A percentile compares a stretch with the other conserved stretches of the same genome.
phyloP scores from a whole-genome alignment of 306 rosid genomes.

The Castanopsis chinensis region DNA sequence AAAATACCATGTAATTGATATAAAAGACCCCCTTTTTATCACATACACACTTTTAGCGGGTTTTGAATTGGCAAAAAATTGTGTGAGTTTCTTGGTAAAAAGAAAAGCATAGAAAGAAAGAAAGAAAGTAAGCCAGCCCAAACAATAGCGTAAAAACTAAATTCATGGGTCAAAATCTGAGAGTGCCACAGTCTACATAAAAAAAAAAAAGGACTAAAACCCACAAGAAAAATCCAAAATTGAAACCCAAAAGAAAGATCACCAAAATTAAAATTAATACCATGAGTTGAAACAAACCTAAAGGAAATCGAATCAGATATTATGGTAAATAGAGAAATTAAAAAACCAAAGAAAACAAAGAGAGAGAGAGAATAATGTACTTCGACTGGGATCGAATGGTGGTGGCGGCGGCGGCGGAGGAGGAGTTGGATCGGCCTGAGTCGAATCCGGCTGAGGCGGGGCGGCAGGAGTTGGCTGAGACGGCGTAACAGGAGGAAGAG shows the following conservation, averaged over 20 bases:
- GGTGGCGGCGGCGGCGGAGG: constrained; percentile 29
- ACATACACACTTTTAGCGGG: no score
- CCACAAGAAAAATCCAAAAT: not conserved
- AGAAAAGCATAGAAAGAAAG: not conserved
- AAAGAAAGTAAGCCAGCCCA: not conserved
- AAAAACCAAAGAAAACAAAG: no score
- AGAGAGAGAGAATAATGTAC: constrained; percentile 21
- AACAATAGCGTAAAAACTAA: not conserved
- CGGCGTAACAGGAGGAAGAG: constrained; percentile 1
- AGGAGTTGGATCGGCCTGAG: not conserved
- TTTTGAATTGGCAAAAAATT: no score
- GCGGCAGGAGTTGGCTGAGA: not conserved
- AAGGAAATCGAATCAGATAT: not conserved
- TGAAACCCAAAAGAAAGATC: constrained; percentile 2
- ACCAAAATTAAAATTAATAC: no score
- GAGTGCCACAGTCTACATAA: not conserved
- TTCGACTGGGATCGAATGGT: constrained; percentile 65
- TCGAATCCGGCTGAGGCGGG: no score
- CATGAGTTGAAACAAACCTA: not conserved
- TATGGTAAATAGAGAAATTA: not conserved
- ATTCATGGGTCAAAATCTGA: not conserved
- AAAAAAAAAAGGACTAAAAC: no score
- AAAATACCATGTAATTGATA: not conserved
- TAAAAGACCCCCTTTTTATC: not conserved
- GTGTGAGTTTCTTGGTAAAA: no score